Evolutionary conservation across 2,329 filamentous ascomycete genomes (phyloP).

Genomic region (Gremmenia infestans): DNA sequence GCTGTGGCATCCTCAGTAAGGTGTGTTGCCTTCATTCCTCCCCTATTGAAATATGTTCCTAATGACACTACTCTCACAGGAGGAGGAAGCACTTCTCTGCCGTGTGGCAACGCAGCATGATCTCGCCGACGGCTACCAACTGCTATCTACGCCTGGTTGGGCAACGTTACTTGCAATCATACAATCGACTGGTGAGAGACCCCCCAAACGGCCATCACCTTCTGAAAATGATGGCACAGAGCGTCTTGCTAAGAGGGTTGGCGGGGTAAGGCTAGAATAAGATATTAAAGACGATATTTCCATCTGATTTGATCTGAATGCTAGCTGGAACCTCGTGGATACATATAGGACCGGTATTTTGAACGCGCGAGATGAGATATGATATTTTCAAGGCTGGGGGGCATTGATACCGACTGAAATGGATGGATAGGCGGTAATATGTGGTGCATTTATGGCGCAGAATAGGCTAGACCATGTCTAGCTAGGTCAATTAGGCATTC

Average conservation of each 20-base stretch:
- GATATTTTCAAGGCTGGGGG: not conserved
- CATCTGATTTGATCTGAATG: constrained; percentile 4
- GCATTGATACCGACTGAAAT: not conserved
- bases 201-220: constrained; percentile 63
- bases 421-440: not conserved
- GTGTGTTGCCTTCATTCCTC: constrained; percentile 44
- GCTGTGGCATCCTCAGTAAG: constrained; percentile 77
- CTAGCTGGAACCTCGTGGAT: constrained; percentile 22
- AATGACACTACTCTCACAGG: constrained; percentile 47
- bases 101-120: constrained; percentile 79
- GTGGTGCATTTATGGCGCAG: constrained; percentile 17
- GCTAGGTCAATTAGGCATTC: not conserved
- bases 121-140: constrained; percentile 72
- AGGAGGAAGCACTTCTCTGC: constrained; percentile 82
- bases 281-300: not conserved
- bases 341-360: constrained; percentile 18
- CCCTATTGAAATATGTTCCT: not conserved
- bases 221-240: constrained; percentile 29
- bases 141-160: constrained; percentile 87
- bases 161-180: constrained; percentile 89
- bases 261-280: constrained; percentile 50
- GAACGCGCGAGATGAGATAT: not conserved
- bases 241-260: constrained; percentile 59
- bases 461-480: constrained; percentile 3
- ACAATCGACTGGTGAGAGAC: constrained; percentile 94